Base-by-base conservation (phyloP, 768 basidiomycete species). In the Russula sp. region DNA sequence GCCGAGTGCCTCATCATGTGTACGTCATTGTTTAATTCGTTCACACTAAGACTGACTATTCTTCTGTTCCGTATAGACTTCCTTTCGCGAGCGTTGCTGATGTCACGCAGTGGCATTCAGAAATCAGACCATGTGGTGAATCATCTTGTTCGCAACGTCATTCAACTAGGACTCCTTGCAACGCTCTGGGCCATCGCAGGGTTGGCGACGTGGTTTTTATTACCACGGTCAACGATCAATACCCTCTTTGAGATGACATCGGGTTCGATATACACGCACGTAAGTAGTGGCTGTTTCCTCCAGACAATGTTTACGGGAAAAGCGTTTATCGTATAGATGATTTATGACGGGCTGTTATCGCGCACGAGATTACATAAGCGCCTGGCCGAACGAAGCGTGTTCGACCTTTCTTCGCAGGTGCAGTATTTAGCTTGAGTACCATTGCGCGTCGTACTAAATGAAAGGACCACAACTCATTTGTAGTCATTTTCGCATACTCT, bases 181-280 rank as follows among this genome's bases (percentile, higher is more conserved):
- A 40, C 40, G 34, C 5, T 44, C 27, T 59, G 58, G 58, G 4
- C 58, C 6, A 3, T 59, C 2, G 58, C 58, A 6, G 49, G 1
- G 22, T 44, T 59, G 34, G 58, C n/a, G 16, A 50, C 57, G 16
- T 58, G 31, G 9, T 50, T 50, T n/a, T 31, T 58, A 8, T n/a
- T 58, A 14, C 58, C 58, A 13, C 6, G 6, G 7, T 31, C 22
- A 18, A 34, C 31, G 6, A 1, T 52, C 4, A 42, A 51, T 42
- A n/a, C 40, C 0, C 3, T 59, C 7, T 59, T 59, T 52, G 58
- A 50, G 13, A 20, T 22, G 27, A 51, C 58, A 51, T 50, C 50
- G 22, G 58, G 58, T 31, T 51, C 50, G n/a, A 59, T 59, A 32
- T 59, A 59, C 50, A 59, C 58, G 4, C 58, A 59, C 49, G 58